phyloP scores from a whole-genome alignment of 106 monocot genomes.

The Dioscorea zingiberensis region DNA sequence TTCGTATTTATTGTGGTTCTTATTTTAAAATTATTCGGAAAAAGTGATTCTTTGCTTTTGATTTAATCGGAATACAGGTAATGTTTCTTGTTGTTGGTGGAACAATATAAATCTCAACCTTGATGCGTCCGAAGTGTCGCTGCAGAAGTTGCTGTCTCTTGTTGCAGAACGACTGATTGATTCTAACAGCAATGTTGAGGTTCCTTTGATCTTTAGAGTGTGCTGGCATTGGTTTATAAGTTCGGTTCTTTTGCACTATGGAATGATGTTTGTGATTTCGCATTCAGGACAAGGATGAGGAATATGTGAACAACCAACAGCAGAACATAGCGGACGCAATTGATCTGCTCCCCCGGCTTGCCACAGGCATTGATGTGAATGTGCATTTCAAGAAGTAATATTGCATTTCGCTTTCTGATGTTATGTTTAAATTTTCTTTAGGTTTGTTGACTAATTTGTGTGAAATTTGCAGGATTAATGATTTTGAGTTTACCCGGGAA shows the following conservation, averaged over 20 bases:
- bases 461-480: conserved; percentile 63
- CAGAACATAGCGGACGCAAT: conserved; percentile 94
- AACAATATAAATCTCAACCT: conserved; percentile 55
- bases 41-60: not conserved
- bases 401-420: not conserved
- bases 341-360: conserved; percentile 82
- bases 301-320: conserved; percentile 66
- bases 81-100: conserved; percentile 74
- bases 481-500: conserved; percentile 90
- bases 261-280: not conserved
- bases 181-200: conserved; percentile 76
- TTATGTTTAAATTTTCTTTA: not conserved
- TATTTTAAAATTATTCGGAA: too few relatives aligned
- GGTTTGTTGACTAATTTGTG: not conserved
- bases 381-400: conserved; percentile 85
- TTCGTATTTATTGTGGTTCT: too few relatives aligned
- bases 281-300: conserved; percentile 65
- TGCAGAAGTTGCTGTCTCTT: conserved; percentile 68
- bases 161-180: conserved; percentile 80
- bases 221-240: not conserved
- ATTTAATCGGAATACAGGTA: conserved; percentile 30
- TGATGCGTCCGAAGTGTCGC: conserved; percentile 63
- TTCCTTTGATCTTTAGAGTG: conserved; percentile 12
- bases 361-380: conserved; percentile 90
- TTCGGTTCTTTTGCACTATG: not conserved